Conservation (phyloP, 2,329 filamentous ascomycete genomes). For the Aureobasidium namibiae region DNA sequence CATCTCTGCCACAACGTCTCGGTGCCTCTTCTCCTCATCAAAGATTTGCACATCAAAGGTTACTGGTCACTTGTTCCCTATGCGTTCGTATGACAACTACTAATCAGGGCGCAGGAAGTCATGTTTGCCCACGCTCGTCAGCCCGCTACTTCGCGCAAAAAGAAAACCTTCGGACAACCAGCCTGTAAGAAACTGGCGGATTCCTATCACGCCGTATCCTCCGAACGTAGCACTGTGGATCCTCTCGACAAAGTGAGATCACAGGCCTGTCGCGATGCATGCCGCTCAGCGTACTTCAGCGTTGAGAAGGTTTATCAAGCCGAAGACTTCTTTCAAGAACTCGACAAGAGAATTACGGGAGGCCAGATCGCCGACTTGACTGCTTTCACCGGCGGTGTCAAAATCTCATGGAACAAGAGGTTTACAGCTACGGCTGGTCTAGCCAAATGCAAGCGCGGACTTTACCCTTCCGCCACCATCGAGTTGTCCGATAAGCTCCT, state of each 20-base stretch:
- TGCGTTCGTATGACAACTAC: background rate
- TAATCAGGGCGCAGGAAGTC: no score
- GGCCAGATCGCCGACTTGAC: conserved; percentile 53
- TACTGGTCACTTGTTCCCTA: background rate
- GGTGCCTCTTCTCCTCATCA: background rate
- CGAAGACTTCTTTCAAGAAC: conserved; percentile 54
- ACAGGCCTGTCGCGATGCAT: background rate
- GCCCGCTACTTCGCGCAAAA: background rate
- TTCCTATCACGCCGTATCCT: background rate
- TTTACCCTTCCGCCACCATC: conserved; percentile 58
- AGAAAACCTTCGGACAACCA: background rate
- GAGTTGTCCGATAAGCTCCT: conserved; percentile 87
- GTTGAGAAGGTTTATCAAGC: conserved; percentile 55
- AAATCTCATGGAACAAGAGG: conserved; percentile 66
- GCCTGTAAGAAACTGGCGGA: background rate
- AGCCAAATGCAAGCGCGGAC: conserved; percentile 40
- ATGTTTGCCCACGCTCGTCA: background rate
- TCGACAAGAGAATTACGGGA: conserved; percentile 56
- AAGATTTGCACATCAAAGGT: background rate
- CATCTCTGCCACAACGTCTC: background rate
- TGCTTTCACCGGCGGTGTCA: conserved; percentile 58
- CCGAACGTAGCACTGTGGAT: background rate
- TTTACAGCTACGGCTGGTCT: conserved; percentile 67
- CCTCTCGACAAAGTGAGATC: background rate
- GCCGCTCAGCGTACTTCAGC: conserved; percentile 17